Evolutionary conservation across 371 early-diverging fungal genomes (phyloP).

Genomic region (Rhizomucor pusillus): DNA sequence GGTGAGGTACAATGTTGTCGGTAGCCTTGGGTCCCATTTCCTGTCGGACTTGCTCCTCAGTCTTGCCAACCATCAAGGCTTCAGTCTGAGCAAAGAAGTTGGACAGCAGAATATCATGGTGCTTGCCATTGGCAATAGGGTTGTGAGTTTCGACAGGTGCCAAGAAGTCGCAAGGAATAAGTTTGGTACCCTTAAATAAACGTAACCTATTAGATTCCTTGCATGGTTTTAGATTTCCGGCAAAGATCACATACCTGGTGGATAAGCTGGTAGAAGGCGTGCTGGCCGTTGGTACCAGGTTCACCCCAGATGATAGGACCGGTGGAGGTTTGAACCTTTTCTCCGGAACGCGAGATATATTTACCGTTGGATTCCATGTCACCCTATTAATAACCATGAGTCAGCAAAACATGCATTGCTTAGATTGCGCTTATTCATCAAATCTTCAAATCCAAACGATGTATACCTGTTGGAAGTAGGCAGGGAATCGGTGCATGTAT

Average conservation of each 20-base stretch:
- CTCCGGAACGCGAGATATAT: slow-evolving; percentile 81
- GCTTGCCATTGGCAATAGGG: slow-evolving; percentile 72
- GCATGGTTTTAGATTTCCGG: too few species aligned
- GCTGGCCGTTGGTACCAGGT: slow-evolving; percentile 99
- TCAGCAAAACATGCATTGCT: background rate
- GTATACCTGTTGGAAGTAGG: slow-evolving; percentile 91
- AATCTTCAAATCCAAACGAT: slow-evolving; percentile 4
- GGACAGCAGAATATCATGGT: slow-evolving; percentile 94
- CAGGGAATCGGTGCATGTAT: slow-evolving; percentile 95
- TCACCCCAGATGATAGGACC: slow-evolving; percentile 99
- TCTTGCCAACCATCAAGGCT: slow-evolving; percentile 96
- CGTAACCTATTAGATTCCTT: too few species aligned
- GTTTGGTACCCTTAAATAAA: slow-evolving; percentile 94
- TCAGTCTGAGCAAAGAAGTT: slow-evolving; percentile 99
- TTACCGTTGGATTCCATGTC: slow-evolving; percentile 99
- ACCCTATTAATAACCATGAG: slow-evolving; percentile 48
- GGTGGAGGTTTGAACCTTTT: slow-evolving; percentile 78
- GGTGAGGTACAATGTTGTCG: slow-evolving; percentile 82
- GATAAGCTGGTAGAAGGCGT: slow-evolving; percentile 99
- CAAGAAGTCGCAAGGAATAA: slow-evolving; percentile 96
- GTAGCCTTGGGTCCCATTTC: slow-evolving; percentile 64
- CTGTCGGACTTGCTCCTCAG: slow-evolving; percentile 69
- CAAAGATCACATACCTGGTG: slow-evolving; percentile 84
- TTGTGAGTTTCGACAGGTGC: slow-evolving; percentile 91
- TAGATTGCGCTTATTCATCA: background rate